Evolutionary conservation across 2,329 filamentous ascomycete genomes (phyloP).

Genomic region (Colletotrichum aenigma): DNA sequence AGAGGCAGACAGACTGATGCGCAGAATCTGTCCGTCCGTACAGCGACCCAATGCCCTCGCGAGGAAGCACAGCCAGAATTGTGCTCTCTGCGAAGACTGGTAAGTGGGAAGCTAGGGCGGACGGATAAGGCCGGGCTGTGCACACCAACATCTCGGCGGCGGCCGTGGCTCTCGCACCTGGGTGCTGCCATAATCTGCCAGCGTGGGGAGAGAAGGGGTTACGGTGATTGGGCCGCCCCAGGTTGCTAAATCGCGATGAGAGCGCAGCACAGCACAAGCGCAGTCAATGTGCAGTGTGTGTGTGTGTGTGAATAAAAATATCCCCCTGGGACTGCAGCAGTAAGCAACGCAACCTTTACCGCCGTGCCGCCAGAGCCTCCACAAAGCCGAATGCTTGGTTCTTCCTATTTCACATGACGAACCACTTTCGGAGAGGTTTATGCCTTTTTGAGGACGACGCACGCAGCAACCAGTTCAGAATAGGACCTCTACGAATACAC

Average conservation of each 20-base stretch:
- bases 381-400: not conserved
- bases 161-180: not conserved
- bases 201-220: not conserved
- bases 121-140: constrained; percentile 18
- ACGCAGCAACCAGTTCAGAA: not conserved
- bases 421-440: not conserved
- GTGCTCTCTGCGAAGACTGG: not conserved
- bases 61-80: not conserved
- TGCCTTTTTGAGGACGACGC: constrained; percentile 2
- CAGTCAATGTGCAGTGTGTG: not conserved
- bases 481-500: not conserved
- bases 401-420: not conserved
- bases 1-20: not conserved
- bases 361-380: constrained; percentile 9
- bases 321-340: not conserved
- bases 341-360: not conserved
- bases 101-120: not conserved
- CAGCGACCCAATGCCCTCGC: not conserved
- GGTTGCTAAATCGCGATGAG: not conserved
- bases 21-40: constrained; percentile 1
- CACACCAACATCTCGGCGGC: constrained; percentile 2
- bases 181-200: constrained; percentile 5
- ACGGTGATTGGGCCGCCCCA: not conserved
- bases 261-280: constrained; percentile 3
- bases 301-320: constrained; percentile 14